Conservation (phyloP, 2,329 filamentous ascomycete genomes). For the Phaeosphaeria sp. region DNA sequence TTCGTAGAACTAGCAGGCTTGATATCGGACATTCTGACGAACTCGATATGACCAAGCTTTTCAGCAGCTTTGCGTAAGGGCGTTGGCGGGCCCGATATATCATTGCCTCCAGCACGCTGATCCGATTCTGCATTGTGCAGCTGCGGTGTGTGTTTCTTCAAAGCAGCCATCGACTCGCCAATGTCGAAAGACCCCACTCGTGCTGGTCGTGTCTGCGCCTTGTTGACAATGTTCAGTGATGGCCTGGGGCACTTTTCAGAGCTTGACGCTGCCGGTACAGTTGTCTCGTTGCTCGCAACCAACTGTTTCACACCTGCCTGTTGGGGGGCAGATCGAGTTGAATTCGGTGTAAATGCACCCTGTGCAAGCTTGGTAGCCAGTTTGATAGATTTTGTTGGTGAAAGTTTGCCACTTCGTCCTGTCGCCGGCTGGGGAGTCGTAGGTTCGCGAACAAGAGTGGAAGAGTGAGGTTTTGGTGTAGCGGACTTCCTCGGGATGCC, state of each 20-base stretch:
- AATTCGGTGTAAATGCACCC: not conserved
- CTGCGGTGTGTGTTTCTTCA: not conserved
- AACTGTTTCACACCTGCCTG: not conserved
- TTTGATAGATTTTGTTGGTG: not conserved
- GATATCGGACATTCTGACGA: not conserved
- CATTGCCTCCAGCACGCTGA: not conserved
- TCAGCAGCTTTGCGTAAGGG: not conserved
- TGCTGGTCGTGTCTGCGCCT: not conserved
- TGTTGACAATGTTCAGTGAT: not conserved
- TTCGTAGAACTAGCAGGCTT: not conserved
- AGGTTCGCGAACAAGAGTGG: not conserved
- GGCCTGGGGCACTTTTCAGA: not conserved
- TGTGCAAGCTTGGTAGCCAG: not conserved
- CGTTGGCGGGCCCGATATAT: constrained; percentile 1
- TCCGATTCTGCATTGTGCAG: not conserved
- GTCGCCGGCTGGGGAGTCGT: not conserved
- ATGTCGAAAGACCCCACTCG: not conserved
- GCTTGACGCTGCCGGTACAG: not conserved
- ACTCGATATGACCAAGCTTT: not conserved
- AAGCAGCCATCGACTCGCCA: not conserved
- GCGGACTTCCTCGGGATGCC: not conserved
- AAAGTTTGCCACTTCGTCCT: not conserved
- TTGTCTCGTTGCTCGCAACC: not conserved
- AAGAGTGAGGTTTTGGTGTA: not conserved
- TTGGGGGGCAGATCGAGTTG: not conserved